Percentiles rank a stretch among this genome's conserved stretches.
These are phyloP conservation scores for Cryphonectria parasitica DNA, from an alignment of 2,329 filamentous ascomycete species.

Conservation along the genomic window DNA sequence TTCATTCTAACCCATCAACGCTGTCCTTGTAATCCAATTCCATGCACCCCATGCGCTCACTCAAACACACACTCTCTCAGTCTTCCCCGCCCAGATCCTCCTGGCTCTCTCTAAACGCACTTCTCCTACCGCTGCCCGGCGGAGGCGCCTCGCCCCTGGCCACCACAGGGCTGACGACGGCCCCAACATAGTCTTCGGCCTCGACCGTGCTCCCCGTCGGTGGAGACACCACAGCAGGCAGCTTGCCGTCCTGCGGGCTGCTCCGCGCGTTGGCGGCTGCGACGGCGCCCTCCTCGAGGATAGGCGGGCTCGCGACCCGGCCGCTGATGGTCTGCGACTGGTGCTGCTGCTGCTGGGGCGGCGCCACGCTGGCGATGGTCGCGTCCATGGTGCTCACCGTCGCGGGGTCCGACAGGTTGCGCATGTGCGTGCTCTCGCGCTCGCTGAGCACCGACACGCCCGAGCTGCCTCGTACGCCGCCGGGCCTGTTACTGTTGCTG, in stretches of 20 bases:
- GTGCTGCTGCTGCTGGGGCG: conserved; percentile 5
- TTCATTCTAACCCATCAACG: background rate
- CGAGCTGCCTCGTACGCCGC: conserved; percentile 38
- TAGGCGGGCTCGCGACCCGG: conserved; percentile 18
- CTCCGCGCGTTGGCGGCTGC: conserved; percentile 6
- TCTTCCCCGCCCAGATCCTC: conserved; percentile 42
- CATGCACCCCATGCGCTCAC: no score
- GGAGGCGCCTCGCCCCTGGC: conserved; percentile 24
- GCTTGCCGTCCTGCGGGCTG: conserved; percentile 23
- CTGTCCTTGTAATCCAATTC: background rate
- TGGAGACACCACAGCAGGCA: conserved; percentile 35
- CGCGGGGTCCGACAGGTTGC: conserved; percentile 45
- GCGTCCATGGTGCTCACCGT: conserved; percentile 42
- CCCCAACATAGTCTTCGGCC: conserved; percentile 36
- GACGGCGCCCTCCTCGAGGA: conserved; percentile 21
- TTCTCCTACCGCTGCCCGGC: conserved; percentile 39
- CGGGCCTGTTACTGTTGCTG: background rate
- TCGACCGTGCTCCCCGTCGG: conserved; percentile 33
- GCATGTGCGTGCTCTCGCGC: conserved; percentile 44
- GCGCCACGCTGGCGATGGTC: conserved; percentile 17
- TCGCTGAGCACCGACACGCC: conserved; percentile 48
- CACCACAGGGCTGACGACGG: conserved; percentile 26
- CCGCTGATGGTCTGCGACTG: background rate
- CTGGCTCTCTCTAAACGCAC: conserved; percentile 47
- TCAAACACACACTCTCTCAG: background rate